Evolutionary conservation across 2,329 filamentous ascomycete species (phyloP).

Genomic region (Penicillium oxalicum): DNA sequence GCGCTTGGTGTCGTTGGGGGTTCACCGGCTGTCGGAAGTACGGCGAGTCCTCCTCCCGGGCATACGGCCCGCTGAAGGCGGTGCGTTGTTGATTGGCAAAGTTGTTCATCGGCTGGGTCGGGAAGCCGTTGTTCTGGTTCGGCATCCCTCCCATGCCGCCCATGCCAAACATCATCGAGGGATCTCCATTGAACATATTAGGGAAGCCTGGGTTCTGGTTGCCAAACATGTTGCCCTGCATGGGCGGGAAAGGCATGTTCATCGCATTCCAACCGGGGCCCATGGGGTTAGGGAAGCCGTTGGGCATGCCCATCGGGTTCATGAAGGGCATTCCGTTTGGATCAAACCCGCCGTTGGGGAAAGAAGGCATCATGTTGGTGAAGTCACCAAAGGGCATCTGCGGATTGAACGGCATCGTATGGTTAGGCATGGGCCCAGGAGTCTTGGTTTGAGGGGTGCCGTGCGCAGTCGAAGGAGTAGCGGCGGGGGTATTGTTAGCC

Average conservation of each 20-base stretch:
- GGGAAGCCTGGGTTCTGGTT: constrained; percentile 30
- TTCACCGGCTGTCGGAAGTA: constrained; percentile 97
- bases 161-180: constrained; percentile 36
- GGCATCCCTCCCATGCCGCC: constrained; percentile 27
- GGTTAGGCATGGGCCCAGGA: constrained; percentile 9
- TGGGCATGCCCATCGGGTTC: constrained; percentile 37
- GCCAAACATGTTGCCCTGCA: constrained; percentile 32
- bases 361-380: constrained; percentile 30
- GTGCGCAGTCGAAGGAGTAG: not conserved
- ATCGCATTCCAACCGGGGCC: constrained; percentile 41
- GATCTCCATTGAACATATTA: constrained; percentile 34
- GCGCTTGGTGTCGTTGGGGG: constrained; percentile 80
- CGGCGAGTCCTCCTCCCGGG: constrained; percentile 72
- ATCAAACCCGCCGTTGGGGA: constrained; percentile 31
- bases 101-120: constrained; percentile 31
- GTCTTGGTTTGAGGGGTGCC: constrained; percentile 10
- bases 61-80: constrained; percentile 48
- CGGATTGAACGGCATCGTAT: constrained; percentile 26
- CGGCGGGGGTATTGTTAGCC: not conserved
- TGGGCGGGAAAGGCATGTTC: constrained; percentile 36
- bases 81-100: constrained; percentile 57
- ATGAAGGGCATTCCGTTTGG: constrained; percentile 31
- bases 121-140: constrained; percentile 29
- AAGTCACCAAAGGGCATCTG: constrained; percentile 33
- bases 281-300: constrained; percentile 29